phyloP scores from a whole-genome alignment of 768 basidiomycete species.

The Mycena polygramma region DNA sequence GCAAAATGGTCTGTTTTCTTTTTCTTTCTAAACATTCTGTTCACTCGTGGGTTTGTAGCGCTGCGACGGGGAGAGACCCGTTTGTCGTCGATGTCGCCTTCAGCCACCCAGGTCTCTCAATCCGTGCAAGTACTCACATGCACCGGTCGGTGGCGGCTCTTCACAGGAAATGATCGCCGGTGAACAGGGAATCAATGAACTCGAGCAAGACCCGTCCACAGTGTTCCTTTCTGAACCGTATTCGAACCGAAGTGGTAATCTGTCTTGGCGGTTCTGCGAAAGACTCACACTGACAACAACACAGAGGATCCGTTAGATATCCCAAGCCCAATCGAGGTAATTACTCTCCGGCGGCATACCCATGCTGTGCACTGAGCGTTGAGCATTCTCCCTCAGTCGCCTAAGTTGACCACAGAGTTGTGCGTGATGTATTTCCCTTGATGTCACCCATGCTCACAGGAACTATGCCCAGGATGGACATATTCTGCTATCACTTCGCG shows the following conservation, averaged over 20 bases:
- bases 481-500: slow-evolving; percentile 2
- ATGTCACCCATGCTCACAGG: neutral
- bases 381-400: neutral
- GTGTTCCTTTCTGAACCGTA: slow-evolving; percentile 14
- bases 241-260: neutral
- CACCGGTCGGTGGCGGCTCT: neutral
- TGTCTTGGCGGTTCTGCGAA: no score
- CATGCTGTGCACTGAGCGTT: neutral
- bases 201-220: neutral
- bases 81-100: slow-evolving; percentile 26
- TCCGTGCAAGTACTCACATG: slow-evolving; percentile 16
- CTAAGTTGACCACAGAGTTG: neutral
- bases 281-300: no score
- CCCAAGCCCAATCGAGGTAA: slow-evolving; percentile 10
- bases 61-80: slow-evolving; percentile 22
- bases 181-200: slow-evolving; percentile 3
- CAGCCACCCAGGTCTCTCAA: slow-evolving; percentile 17
- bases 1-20: slow-evolving; percentile 10
- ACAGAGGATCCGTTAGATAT: neutral
- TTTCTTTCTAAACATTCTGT: no score
- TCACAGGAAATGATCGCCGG: neutral
- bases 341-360: neutral
- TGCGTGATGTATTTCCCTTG: neutral
- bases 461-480: slow-evolving; percentile 1
- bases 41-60: neutral